phyloP scores from a whole-genome alignment of 352 stramenopile species.

The Globisporangium yorkense region DNA sequence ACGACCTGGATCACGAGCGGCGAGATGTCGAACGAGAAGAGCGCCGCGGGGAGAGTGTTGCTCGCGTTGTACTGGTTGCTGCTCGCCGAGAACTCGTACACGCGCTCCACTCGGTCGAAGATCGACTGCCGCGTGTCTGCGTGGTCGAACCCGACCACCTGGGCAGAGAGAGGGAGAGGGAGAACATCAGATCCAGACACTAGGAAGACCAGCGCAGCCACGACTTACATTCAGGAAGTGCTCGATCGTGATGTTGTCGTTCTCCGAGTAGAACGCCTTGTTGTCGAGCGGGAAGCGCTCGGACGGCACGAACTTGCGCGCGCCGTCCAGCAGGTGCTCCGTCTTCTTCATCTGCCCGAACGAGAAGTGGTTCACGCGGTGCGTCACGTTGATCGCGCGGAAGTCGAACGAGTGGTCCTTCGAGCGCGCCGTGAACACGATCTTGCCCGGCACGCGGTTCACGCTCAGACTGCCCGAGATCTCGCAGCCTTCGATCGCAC shows the following conservation, averaged over 20 bases:
- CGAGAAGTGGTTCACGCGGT: slow-evolving; percentile 79
- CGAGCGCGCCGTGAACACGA: slow-evolving; percentile 63
- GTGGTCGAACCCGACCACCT: slow-evolving; percentile 79
- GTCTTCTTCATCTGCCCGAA: slow-evolving; percentile 72
- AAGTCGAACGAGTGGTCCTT: slow-evolving; percentile 69
- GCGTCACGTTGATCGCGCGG: slow-evolving; percentile 51
- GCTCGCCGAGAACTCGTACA: slow-evolving; percentile 76
- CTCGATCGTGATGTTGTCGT: slow-evolving; percentile 71
- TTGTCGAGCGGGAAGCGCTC: slow-evolving; percentile 63
- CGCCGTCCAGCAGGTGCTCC: slow-evolving; percentile 52
- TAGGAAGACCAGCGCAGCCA: slow-evolving; percentile 26
- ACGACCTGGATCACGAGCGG: slow-evolving; percentile 69
- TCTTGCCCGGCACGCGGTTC: slow-evolving; percentile 63
- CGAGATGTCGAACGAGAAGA: slow-evolving; percentile 82
- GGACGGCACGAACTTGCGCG: slow-evolving; percentile 34
- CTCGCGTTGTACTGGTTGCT: slow-evolving; percentile 72
- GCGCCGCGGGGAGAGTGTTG: slow-evolving; percentile 46
- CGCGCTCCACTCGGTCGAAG: slow-evolving; percentile 40
- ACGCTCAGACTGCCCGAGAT: slow-evolving; percentile 76
- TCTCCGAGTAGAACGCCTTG: slow-evolving; percentile 43
- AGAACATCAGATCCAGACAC: slow-evolving; percentile 5
- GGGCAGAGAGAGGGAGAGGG: neutral
- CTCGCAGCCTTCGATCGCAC: slow-evolving; percentile 63
- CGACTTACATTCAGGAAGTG: slow-evolving; percentile 84
- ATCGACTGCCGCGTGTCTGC: slow-evolving; percentile 45